Percentiles rank a stretch among this genome's conserved stretches.
Conservation (phyloP, 768 basidiomycete genomes). For the Termitomyces sp. region DNA sequence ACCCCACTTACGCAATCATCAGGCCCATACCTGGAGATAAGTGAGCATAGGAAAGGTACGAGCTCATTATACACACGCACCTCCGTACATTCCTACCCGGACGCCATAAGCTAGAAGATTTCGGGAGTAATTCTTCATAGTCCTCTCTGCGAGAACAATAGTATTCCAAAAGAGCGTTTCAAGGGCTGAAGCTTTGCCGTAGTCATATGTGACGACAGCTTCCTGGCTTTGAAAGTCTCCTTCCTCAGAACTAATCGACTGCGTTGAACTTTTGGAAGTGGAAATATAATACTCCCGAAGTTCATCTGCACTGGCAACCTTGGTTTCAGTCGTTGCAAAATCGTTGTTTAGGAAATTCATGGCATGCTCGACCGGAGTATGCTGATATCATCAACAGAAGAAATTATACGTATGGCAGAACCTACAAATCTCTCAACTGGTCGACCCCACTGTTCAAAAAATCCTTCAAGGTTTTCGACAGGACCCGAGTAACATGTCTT, state of each 20-base stretch:
- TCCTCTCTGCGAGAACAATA: constrained; percentile 44
- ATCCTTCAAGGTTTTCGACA: constrained; percentile 36
- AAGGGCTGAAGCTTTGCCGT: constrained; percentile 26
- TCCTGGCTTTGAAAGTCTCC: constrained; percentile 3
- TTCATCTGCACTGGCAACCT: constrained; percentile 18
- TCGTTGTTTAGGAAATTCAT: constrained; percentile 55
- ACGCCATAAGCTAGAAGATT: constrained; percentile 60
- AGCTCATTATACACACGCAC: constrained; percentile 19
- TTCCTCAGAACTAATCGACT: neutral
- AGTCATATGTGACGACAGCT: neutral
- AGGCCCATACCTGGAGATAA: constrained; percentile 34
- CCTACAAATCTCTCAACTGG: constrained; percentile 35
- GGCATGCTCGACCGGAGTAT: constrained; percentile 57
- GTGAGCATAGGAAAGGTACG: neutral
- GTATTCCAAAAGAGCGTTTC: constrained; percentile 37
- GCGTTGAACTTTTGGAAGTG: neutral
- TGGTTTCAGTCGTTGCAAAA: constrained; percentile 25
- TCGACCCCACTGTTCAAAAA: constrained; percentile 36
- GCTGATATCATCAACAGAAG: constrained; percentile 26
- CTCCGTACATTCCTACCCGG: constrained; percentile 51
- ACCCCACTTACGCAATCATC: constrained; percentile 35
- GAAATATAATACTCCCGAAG: constrained; percentile 35
- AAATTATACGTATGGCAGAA: neutral
- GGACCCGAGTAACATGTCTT: constrained; percentile 39
- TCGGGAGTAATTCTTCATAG: constrained; percentile 44